phyloP scores from a whole-genome alignment of 495 filamentous ascomycete species.

The Beverwykella pulmonaria region DNA sequence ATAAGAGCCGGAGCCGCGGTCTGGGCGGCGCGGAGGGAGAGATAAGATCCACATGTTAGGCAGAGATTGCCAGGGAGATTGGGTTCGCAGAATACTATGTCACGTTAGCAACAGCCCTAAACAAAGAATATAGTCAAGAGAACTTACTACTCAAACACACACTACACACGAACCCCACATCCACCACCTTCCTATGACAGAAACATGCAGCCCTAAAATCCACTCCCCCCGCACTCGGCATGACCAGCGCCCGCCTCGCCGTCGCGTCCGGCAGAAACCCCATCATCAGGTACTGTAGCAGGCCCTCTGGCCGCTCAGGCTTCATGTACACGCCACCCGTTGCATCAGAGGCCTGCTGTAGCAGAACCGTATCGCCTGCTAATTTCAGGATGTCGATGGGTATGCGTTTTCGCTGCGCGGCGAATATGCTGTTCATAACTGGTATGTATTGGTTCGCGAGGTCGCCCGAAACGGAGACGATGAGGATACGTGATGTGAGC shows the following conservation, averaged over 20 bases:
- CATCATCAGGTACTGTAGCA: conserved; percentile 94
- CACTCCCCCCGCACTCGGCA: conserved; percentile 81
- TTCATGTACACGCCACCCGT: conserved; percentile 86
- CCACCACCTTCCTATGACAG: conserved; percentile 87
- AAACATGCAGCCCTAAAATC: conserved; percentile 98
- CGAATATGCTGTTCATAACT: conserved; percentile 97
- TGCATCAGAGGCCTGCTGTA: conserved; percentile 91
- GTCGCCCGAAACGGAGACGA: conserved; percentile 77
- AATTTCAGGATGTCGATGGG: conserved; percentile 90
- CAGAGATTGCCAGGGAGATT: conserved; percentile 60
- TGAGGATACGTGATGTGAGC: conserved; percentile 71
- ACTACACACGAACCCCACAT: conserved; percentile 92
- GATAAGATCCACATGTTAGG: conserved; percentile 84
- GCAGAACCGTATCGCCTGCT: conserved; percentile 82
- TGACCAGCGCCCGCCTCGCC: conserved; percentile 64
- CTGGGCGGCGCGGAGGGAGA: conserved; percentile 75
- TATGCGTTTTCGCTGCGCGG: conserved; percentile 79
- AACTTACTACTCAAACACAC: conserved; percentile 84
- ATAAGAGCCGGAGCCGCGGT: conserved; percentile 70
- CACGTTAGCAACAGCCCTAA: not conserved
- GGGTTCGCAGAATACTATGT: conserved; percentile 35
- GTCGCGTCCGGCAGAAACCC: conserved; percentile 81
- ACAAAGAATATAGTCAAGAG: not conserved
- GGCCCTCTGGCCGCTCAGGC: conserved; percentile 62
- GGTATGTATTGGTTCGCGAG: conserved; percentile 91